These are phyloP conservation scores for Aureobasidium sp. DNA, from an alignment of 2,329 filamentous ascomycete genomes.

Conservation along the genomic window DNA sequence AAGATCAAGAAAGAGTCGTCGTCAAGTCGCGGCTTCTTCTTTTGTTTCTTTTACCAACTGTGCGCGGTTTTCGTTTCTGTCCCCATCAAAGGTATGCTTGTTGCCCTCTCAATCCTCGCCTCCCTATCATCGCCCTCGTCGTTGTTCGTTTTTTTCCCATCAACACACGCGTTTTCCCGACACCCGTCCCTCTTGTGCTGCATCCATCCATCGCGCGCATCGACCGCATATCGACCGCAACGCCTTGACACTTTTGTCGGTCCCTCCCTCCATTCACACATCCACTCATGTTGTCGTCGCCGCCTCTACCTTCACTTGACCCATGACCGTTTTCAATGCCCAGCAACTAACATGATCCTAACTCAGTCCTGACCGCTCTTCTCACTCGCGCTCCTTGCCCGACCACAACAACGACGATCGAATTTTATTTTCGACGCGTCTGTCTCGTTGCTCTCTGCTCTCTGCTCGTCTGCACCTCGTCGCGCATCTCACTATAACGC, in stretches of 20 bases:
- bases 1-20: conserved; percentile 12
- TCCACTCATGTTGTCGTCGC: neutral
- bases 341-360: neutral
- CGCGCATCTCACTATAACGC: conserved; percentile 6
- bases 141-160: conserved; percentile 5
- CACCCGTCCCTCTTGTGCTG: conserved; percentile 4
- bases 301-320: neutral
- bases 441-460: conserved; percentile 5
- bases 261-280: neutral
- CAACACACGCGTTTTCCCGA: conserved; percentile 11
- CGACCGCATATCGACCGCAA: conserved; percentile 5
- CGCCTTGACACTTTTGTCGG: neutral
- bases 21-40: conserved; percentile 8
- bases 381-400: neutral
- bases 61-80: neutral
- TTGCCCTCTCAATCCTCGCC: neutral
- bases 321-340: neutral
- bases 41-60: conserved; percentile 4
- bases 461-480: neutral
- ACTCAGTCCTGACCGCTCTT: conserved; percentile 12
- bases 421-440: neutral
- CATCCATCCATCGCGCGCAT: conserved; percentile 10
- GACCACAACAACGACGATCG: neutral
- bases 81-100: conserved; percentile 4
- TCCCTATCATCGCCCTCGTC: neutral